These are phyloP conservation scores for Flaveria sonorensis DNA, from an alignment of 129 eudicot genomes.

Conservation along the genomic window DNA sequence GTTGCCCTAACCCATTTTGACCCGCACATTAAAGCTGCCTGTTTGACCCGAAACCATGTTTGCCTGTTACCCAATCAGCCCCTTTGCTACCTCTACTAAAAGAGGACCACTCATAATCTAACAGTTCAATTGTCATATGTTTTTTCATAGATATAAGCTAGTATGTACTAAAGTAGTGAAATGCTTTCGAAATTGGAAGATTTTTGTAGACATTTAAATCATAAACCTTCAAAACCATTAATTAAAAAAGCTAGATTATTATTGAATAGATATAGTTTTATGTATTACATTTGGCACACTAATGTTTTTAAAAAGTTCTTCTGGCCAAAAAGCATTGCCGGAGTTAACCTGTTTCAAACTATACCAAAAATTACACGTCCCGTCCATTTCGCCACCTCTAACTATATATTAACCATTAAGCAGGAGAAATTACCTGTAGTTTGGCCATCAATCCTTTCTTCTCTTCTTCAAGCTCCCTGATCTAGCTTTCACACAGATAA, in stretches of 20 bases:
- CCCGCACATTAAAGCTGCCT: background rate
- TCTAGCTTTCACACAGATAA: slow-evolving; percentile 67
- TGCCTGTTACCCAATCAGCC: background rate
- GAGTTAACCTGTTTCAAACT: background rate
- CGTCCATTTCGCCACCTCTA: background rate
- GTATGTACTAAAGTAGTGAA: background rate
- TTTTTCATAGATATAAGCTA: slow-evolving; percentile 19
- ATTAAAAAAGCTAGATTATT: background rate
- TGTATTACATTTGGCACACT: background rate
- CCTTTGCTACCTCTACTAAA: background rate
- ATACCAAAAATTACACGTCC: background rate
- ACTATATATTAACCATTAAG: slow-evolving; percentile 13
- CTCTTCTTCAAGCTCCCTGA: slow-evolving; percentile 95
- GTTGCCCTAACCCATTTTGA: background rate
- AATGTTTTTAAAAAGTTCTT: background rate
- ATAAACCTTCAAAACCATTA: background rate
- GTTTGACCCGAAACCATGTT: background rate
- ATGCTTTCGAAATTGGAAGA: background rate
- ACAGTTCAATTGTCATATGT: background rate
- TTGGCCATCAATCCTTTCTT: slow-evolving; percentile 87
- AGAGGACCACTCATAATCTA: slow-evolving; percentile 7
- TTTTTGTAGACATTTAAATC: background rate
- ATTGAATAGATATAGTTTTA: background rate
- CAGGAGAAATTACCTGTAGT: slow-evolving; percentile 61
- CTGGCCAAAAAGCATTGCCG: background rate